These are phyloP conservation scores for Fonsecaea nubica DNA, from an alignment of 2,329 filamentous ascomycete genomes.

Conservation along the genomic window DNA sequence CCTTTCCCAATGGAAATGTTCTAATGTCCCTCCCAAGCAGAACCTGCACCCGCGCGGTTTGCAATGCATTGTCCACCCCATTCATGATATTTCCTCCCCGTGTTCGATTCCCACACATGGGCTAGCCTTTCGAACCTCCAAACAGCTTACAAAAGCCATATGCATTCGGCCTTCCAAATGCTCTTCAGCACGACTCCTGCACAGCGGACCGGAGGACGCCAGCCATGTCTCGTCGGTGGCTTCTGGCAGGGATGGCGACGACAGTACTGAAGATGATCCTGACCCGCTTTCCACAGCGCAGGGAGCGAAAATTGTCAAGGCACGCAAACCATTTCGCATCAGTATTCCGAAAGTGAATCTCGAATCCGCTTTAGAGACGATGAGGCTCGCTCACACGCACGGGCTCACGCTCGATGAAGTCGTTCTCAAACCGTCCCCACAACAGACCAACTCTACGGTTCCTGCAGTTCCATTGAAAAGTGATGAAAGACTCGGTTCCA, in stretches of 20 bases:
- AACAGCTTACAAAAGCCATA: background rate
- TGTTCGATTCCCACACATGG: background rate
- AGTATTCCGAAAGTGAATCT: constrained; percentile 21
- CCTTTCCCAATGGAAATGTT: background rate
- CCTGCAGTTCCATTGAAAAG: background rate
- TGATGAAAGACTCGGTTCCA: constrained; percentile 12
- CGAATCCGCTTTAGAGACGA: constrained; percentile 18
- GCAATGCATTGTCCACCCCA: background rate
- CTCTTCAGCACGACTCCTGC: background rate
- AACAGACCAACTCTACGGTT: background rate
- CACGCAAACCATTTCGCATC: constrained; percentile 18
- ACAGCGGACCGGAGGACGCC: background rate
- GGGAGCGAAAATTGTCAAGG: constrained; percentile 1
- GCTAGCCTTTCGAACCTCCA: background rate
- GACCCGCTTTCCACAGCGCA: background rate
- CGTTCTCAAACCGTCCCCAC: constrained; percentile 1
- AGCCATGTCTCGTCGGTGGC: constrained; percentile 1
- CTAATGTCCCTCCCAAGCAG: constrained; percentile 12
- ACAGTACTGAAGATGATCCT: background rate
- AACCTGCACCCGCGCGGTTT: constrained; percentile 14
- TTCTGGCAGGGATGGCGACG: background rate
- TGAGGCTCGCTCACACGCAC: constrained; percentile 22
- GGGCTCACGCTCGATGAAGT: constrained; percentile 24
- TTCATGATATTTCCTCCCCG: background rate
- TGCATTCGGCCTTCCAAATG: background rate